phyloP scores from a whole-genome alignment of 768 basidiomycete species.

The Mycena chlorophos region DNA sequence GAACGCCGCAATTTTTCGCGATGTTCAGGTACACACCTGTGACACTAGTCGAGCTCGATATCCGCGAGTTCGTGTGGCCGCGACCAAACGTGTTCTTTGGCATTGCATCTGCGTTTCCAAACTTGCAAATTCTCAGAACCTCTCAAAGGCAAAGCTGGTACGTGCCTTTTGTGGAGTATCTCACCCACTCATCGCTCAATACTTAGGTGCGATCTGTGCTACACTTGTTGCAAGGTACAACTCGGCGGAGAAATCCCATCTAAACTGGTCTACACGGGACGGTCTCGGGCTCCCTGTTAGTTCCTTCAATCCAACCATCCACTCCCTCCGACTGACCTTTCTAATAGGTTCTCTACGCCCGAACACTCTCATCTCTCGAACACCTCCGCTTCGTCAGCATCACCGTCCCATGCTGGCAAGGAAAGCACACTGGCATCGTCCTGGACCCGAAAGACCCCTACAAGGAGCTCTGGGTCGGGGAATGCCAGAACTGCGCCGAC shows the following conservation, averaged over 20 bases:
- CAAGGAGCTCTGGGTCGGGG: slow-evolving; percentile 36
- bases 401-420: slow-evolving; percentile 28
- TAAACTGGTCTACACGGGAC: slow-evolving; percentile 30
- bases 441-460: slow-evolving; percentile 21
- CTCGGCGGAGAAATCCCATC: slow-evolving; percentile 28
- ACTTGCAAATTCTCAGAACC: neutral
- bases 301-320: slow-evolving; percentile 10
- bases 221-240: slow-evolving; percentile 31
- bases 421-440: slow-evolving; percentile 23
- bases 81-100: neutral
- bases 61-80: neutral
- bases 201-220: slow-evolving; percentile 39
- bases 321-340: neutral
- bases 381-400: slow-evolving; percentile 33
- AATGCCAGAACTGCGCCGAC: slow-evolving; percentile 39
- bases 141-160: slow-evolving; percentile 3
- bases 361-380: slow-evolving; percentile 24
- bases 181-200: slow-evolving; percentile 23
- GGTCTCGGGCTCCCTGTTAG: slow-evolving; percentile 37
- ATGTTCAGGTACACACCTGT: neutral
- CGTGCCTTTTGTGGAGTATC: slow-evolving; percentile 26
- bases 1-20: neutral
- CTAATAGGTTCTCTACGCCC: slow-evolving; percentile 40
- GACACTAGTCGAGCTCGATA: neutral
- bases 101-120: neutral